phyloP scores from a whole-genome alignment of 495 filamentous ascomycete species.

The Friedmanniomyces simplex region DNA sequence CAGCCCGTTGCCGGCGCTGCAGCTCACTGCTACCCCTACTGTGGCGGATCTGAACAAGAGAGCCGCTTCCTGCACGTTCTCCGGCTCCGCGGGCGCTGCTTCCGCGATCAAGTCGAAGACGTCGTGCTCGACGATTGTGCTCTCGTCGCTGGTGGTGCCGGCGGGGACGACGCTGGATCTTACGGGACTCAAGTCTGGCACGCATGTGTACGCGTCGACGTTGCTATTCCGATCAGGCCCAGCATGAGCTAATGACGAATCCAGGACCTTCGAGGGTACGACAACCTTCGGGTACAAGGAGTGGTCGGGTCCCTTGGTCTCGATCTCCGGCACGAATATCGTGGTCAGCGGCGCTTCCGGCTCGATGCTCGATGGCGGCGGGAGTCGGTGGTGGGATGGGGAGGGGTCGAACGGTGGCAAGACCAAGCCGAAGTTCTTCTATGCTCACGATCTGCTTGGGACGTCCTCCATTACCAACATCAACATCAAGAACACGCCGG shows the following conservation, averaged over 20 bases:
- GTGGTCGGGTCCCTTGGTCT: constrained; percentile 43
- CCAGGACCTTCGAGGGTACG: constrained; percentile 41
- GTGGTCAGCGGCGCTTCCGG: constrained; percentile 35
- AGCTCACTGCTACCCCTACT: neutral
- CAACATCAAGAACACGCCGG: constrained; percentile 48
- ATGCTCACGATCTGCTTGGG: constrained; percentile 32
- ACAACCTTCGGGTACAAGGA: constrained; percentile 46
- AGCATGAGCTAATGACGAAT: no score
- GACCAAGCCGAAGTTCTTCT: constrained; percentile 50
- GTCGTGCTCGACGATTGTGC: constrained; percentile 42
- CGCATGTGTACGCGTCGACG: constrained; percentile 33
- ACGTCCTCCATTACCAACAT: constrained; percentile 36
- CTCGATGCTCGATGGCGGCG: constrained; percentile 37
- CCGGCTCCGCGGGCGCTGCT: constrained; percentile 29
- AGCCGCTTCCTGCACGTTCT: constrained; percentile 41
- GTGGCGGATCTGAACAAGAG: constrained; percentile 24
- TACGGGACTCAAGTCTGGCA: constrained; percentile 36
- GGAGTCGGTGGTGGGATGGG: constrained; percentile 44
- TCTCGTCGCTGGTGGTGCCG: constrained; percentile 41
- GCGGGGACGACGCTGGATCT: constrained; percentile 45
- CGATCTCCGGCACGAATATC: constrained; percentile 37
- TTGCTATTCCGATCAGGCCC: no score
- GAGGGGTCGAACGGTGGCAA: constrained; percentile 45
- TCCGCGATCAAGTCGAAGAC: constrained; percentile 36
- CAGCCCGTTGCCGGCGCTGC: constrained; percentile 4